phyloP scores from a whole-genome alignment of 768 basidiomycete species.

The Hygrophoropsis aurantiaca region DNA sequence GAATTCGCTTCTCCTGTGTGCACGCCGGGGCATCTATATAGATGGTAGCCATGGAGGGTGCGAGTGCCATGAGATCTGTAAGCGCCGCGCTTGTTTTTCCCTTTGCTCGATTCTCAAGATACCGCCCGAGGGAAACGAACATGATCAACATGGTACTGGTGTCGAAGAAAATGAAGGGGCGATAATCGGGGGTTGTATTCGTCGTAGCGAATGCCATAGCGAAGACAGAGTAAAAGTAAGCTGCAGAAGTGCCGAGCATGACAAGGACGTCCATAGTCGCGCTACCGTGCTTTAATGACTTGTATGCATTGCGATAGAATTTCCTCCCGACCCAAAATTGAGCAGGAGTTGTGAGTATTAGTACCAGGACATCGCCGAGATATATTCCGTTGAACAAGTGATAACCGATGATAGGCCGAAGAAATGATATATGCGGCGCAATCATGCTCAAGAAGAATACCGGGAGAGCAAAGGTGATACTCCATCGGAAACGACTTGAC shows the following conservation, averaged over 20 bases:
- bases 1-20: slow-evolving; percentile 83
- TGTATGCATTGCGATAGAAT: slow-evolving; percentile 90
- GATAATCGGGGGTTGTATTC: slow-evolving; percentile 63
- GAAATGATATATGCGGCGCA: slow-evolving; percentile 60
- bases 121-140: slow-evolving; percentile 94
- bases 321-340: slow-evolving; percentile 89
- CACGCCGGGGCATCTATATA: slow-evolving; percentile 84
- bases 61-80: slow-evolving; percentile 93
- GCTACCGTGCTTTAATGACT: slow-evolving; percentile 82
- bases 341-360: slow-evolving; percentile 82
- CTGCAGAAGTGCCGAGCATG: slow-evolving; percentile 91
- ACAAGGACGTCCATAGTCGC: slow-evolving; percentile 99
- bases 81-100: slow-evolving; percentile 96
- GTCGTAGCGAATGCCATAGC: slow-evolving; percentile 65
- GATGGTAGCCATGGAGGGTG: slow-evolving; percentile 94
- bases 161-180: slow-evolving; percentile 93
- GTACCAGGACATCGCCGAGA: slow-evolving; percentile 75
- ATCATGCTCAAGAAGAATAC: slow-evolving; percentile 94
- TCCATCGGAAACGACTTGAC: slow-evolving; percentile 74
- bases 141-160: slow-evolving; percentile 98
- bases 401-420: slow-evolving; percentile 51
- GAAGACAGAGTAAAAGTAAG: slow-evolving; percentile 86
- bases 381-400: slow-evolving; percentile 68
- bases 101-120: slow-evolving; percentile 95
- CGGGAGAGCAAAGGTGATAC: slow-evolving; percentile 81